phyloP scores from a whole-genome alignment of 1,284 basidiomycete genomes.

The Heterobasidion irregulare region DNA sequence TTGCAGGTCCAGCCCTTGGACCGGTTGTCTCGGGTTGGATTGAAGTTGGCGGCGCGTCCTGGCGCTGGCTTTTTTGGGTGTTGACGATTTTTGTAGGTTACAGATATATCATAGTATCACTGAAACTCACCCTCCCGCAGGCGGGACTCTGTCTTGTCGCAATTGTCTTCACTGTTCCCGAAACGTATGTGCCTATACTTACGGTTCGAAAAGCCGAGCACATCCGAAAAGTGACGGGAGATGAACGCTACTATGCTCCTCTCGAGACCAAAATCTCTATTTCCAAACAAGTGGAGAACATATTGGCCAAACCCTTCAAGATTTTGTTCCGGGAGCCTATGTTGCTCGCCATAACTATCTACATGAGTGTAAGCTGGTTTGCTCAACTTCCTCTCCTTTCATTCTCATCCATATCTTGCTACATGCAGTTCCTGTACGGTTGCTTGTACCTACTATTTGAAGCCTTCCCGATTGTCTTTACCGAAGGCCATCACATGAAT shows the following conservation, averaged over 20 bases:
- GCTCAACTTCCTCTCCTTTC: neutral
- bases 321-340: slow-evolving; percentile 74
- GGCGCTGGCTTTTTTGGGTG: slow-evolving; percentile 77
- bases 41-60: slow-evolving; percentile 37
- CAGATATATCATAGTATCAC: neutral
- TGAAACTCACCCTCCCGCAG: slow-evolving; percentile 1
- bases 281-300: slow-evolving; percentile 34
- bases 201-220: slow-evolving; percentile 37
- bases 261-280: slow-evolving; percentile 34
- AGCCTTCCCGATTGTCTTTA: slow-evolving; percentile 53
- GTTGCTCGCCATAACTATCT: slow-evolving; percentile 62
- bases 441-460: slow-evolving; percentile 55
- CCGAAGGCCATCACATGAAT: slow-evolving; percentile 41
- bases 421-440: slow-evolving; percentile 48
- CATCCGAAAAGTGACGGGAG: slow-evolving; percentile 47
- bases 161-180: slow-evolving; percentile 65
- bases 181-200: slow-evolving; percentile 61
- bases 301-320: slow-evolving; percentile 55
- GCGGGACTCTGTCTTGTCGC: slow-evolving; percentile 35
- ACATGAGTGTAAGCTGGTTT: slow-evolving; percentile 44
- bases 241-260: slow-evolving; percentile 52
- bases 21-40: slow-evolving; percentile 12
- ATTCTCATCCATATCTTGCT: too few species aligned
- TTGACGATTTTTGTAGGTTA: slow-evolving; percentile 54
- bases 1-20: slow-evolving; percentile 56